These are phyloP conservation scores for Leishmania tarentolae DNA, from an alignment of 208 protist species.

Conservation along the genomic window DNA sequence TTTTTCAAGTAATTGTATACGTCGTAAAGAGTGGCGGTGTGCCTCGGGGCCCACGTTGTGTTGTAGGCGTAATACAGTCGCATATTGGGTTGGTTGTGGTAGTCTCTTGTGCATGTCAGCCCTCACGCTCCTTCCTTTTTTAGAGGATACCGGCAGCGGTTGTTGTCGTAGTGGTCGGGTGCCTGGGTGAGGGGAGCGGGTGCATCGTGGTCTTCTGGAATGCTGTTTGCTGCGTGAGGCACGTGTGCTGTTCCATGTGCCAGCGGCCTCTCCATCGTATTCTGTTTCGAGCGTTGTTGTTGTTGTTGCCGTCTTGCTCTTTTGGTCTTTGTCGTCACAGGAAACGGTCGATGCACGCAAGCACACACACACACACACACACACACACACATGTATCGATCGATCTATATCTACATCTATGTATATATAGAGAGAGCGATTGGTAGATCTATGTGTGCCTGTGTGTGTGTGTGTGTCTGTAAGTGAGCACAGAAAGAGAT, in stretches of 20 bases:
- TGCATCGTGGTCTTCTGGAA: background rate
- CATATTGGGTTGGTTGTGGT: background rate
- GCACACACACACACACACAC: no score
- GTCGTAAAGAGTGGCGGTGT: background rate
- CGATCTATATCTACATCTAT: no score
- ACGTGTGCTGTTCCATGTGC: background rate
- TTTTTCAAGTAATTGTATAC: conserved; percentile 56
- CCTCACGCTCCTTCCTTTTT: background rate
- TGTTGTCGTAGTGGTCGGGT: background rate
- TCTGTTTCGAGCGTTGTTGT: background rate
- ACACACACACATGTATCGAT: no score
- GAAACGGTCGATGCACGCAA: no score
- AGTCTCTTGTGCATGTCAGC: background rate
- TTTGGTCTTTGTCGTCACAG: background rate
- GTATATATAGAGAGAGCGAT: no score
- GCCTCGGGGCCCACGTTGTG: background rate
- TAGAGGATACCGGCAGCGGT: background rate
- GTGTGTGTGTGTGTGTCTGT: background rate
- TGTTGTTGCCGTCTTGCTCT: background rate
- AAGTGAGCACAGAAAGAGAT: background rate
- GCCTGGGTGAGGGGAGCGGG: background rate
- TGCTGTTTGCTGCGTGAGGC: background rate
- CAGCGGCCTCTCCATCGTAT: background rate
- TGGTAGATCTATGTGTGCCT: no score
- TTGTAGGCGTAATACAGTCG: background rate